Conservation (phyloP, 202 grass and related monocot species). For the Panicum hallii region DNA sequence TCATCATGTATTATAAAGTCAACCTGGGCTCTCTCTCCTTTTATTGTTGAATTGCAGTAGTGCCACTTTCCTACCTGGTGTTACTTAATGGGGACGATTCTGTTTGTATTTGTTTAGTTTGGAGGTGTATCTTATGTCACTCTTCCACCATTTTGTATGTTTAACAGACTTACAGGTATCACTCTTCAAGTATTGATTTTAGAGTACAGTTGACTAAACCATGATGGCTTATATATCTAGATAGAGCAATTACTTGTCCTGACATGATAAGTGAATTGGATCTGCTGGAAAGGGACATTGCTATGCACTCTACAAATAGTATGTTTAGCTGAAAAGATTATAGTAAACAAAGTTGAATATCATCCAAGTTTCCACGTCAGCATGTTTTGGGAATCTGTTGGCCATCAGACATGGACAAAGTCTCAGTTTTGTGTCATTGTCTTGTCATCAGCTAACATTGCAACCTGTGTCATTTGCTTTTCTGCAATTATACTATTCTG, state of each 20-base stretch:
- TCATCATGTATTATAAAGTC: no score
- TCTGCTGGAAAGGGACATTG: background rate
- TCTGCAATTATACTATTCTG: background rate
- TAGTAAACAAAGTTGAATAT: conserved; percentile 7
- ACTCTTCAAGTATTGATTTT: background rate
- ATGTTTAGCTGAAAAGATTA: background rate
- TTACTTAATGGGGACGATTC: background rate
- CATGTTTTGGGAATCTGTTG: no score
- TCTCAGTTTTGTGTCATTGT: conserved; percentile 26
- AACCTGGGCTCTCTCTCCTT: no score
- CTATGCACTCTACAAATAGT: background rate
- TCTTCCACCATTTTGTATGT: background rate
- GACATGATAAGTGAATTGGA: background rate
- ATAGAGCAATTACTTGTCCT: background rate
- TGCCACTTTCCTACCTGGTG: background rate
- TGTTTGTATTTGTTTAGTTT: background rate
- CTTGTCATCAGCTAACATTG: background rate
- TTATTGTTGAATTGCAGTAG: background rate
- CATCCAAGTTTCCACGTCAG: background rate
- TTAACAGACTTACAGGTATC: background rate
- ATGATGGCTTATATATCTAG: background rate
- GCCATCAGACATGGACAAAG: background rate
- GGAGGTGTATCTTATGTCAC: background rate
- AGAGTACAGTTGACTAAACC: background rate
- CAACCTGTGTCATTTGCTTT: background rate